Percentiles rank a stretch among this genome's conserved stretches.
These are phyloP conservation scores for Suillus sp. DNA, from an alignment of 768 basidiomycete genomes.

Conservation along the genomic window DNA sequence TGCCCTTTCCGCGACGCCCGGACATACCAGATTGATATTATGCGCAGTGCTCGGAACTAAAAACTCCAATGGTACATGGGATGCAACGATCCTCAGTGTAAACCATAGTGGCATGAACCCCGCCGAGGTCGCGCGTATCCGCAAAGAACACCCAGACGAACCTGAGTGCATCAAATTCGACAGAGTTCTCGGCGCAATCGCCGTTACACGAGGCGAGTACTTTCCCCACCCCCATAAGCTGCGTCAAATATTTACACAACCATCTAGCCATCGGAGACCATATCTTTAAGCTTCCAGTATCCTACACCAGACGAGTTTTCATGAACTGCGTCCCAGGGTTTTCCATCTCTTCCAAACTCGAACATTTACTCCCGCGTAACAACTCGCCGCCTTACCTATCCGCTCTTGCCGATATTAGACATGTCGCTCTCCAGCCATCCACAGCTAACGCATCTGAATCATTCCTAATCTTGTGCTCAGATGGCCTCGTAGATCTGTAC, in stretches of 20 bases:
- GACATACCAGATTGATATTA: background rate
- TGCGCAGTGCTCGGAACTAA: constrained; percentile 45
- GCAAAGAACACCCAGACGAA: constrained; percentile 49
- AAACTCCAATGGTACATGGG: constrained; percentile 38
- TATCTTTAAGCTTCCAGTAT: constrained; percentile 51
- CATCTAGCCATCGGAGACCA: constrained; percentile 54
- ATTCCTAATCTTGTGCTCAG: constrained; percentile 52
- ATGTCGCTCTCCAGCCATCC: constrained; percentile 35
- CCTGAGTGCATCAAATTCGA: constrained; percentile 43
- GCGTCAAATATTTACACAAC: background rate
- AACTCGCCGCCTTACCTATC: constrained; percentile 57
- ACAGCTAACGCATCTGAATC: constrained; percentile 23
- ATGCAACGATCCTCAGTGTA: constrained; percentile 42
- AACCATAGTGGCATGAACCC: constrained; percentile 53
- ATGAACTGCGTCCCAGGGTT: constrained; percentile 43
- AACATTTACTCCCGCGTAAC: constrained; percentile 47
- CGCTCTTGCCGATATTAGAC: constrained; percentile 44
- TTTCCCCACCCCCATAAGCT: background rate
- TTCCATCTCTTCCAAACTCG: constrained; percentile 36
- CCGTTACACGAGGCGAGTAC: constrained; percentile 54
- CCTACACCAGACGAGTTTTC: constrained; percentile 51
- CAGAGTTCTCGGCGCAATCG: constrained; percentile 56
- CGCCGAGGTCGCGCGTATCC: constrained; percentile 43
- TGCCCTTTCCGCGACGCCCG: background rate
- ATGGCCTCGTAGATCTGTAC: constrained; percentile 47